Evolutionary conservation across 2,329 filamentous ascomycete species (phyloP), one percentile per base, ranked within the genome.

Genomic region (Dendryphion nanum): DNA sequence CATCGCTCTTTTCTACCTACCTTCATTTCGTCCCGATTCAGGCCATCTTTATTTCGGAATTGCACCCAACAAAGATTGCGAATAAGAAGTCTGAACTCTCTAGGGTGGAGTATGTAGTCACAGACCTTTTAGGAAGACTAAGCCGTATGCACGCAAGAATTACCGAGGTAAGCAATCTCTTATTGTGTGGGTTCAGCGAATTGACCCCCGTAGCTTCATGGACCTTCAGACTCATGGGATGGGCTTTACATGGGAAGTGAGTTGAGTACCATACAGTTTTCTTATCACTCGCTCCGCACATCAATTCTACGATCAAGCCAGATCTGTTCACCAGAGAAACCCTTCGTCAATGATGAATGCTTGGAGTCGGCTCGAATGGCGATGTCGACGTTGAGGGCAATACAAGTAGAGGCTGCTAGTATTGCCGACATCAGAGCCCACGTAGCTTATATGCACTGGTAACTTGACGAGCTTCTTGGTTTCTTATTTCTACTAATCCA

Each of bases 371-470:
- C 44, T 8, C 38, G 47, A 3, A 42, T 52, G 42, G 46, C 48
- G 3, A 51, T 51, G 46, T 32, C 34, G 5, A 51, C 48, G 15
- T 32, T 50, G 13, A 20, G 35, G 12, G 35, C 26, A 13, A 47
- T 52, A 3, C 49, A 52, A 20, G 47, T 48, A 38, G 34, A 33
- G 2, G 35, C 41, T 12, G 8, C 42, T 12, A 41, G 31, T 2
- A 39, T 46, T 7, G 41, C 29, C 2, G 44, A 48, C 28, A 40
- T 46, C 12, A 42, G 47, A 18, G 30, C 42, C 3, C 44, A 51
- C 19, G 39, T 50, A 13, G 30, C 42, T 5, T 52, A 43, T 18
- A 52, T 52, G 47, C 44, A 52, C 19, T 53, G 50, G 50, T 53
- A n/a, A n/a, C n/a, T n/a, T n/a, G n/a, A n/a, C n/a, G n/a, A n/a